Percentiles rank a stretch among this genome's conserved stretches.
Evolutionary conservation across 495 filamentous ascomycete genomes (phyloP).

Genomic region (Extremus antarcticus): DNA sequence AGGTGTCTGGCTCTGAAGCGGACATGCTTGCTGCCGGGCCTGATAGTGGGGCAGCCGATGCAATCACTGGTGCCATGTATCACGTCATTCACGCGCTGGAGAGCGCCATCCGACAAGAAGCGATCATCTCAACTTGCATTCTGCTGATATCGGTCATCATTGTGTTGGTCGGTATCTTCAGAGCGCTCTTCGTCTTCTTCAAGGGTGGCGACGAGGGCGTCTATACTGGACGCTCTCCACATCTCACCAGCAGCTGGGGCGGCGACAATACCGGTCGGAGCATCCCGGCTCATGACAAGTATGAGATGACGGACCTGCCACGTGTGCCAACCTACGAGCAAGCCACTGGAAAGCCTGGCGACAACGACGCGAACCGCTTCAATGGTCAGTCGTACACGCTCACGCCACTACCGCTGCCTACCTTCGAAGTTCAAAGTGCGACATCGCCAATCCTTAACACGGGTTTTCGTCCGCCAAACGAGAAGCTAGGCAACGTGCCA

Average conservation of each 20-base stretch:
- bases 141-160: slow-evolving; percentile 67
- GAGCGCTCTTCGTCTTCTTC: slow-evolving; percentile 45
- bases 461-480: slow-evolving; percentile 13
- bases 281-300: not conserved
- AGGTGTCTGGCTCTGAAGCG: slow-evolving; percentile 38
- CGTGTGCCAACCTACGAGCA: slow-evolving; percentile 19
- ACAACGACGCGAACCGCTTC: slow-evolving; percentile 17
- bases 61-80: slow-evolving; percentile 64
- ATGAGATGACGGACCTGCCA: slow-evolving; percentile 1
- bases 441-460: slow-evolving; percentile 13
- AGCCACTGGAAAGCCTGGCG: slow-evolving; percentile 11
- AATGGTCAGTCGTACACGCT: slow-evolving; percentile 25
- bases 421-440: slow-evolving; percentile 17
- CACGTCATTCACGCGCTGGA: slow-evolving; percentile 53
- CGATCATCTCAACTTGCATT: slow-evolving; percentile 61
- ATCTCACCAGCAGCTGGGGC: not conserved
- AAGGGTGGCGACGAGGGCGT: slow-evolving; percentile 41
- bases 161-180: slow-evolving; percentile 57
- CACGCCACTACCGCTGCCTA: slow-evolving; percentile 26
- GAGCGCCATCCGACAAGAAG: slow-evolving; percentile 56
- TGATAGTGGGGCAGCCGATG: slow-evolving; percentile 56
- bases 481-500: slow-evolving; percentile 26
- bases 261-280: not conserved
- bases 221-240: slow-evolving; percentile 33
- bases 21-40: slow-evolving; percentile 69